Evolutionary conservation across 306 rosid genomes (phyloP).

Genomic region (Citrullus amarus): DNA sequence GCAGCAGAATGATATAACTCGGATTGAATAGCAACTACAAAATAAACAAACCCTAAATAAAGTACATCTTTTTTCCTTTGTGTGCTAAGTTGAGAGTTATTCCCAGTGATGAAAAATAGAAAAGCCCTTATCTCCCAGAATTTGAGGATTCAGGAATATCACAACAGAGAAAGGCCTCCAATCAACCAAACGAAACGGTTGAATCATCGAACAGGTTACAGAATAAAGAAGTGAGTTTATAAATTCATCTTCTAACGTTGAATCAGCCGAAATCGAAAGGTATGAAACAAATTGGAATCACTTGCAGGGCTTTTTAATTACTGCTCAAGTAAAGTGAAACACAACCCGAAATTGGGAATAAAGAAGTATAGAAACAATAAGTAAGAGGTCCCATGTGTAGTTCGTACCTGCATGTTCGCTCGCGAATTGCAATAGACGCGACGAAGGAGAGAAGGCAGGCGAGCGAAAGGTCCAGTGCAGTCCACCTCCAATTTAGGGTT

Average conservation of each 20-base stretch:
- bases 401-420: constrained; percentile 4
- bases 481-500: neutral
- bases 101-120: neutral
- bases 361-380: neutral
- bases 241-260: neutral
- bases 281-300: neutral
- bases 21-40: neutral
- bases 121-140: neutral
- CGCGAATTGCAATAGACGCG: neutral
- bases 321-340: neutral
- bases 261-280: neutral
- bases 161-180: neutral
- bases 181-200: neutral
- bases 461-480: neutral
- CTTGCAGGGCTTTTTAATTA: neutral
- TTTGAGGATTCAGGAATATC: neutral
- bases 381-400: neutral
- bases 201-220: neutral
- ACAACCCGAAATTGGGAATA: neutral
- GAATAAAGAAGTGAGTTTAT: neutral
- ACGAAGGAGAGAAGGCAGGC: neutral
- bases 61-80: neutral
- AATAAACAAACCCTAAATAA: neutral
- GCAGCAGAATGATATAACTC: neutral
- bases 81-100: neutral